Conservation (phyloP, 192 early-diverging fungal species). For the Obelidium mucronatum region DNA sequence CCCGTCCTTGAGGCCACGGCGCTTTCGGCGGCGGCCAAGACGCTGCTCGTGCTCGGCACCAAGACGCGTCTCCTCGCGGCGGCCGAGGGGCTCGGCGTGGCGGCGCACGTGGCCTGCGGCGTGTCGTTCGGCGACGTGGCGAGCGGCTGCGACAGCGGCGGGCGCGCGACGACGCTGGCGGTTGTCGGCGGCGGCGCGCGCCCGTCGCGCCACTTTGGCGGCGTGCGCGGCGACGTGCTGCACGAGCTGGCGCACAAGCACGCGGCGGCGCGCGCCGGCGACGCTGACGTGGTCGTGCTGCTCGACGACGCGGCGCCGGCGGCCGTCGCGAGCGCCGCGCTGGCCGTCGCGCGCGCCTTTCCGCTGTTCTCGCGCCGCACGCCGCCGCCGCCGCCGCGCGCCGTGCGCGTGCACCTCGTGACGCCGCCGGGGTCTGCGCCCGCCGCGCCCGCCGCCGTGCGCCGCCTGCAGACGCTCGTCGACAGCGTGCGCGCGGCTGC, state of each 20-base stretch:
- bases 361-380: slow-evolving; percentile 44
- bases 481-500: slow-evolving; percentile 43
- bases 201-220: slow-evolving; percentile 42
- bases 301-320: slow-evolving; percentile 13
- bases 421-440: slow-evolving; percentile 4
- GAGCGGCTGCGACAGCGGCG: background rate
- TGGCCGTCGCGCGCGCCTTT: slow-evolving; percentile 44
- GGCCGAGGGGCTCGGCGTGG: background rate
- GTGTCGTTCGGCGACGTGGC: background rate
- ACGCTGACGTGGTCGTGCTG: slow-evolving; percentile 23
- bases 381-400: background rate
- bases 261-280: slow-evolving; percentile 19
- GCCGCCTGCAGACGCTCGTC: slow-evolving; percentile 24
- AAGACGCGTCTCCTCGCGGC: background rate
- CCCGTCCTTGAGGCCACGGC: background rate
- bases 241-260: slow-evolving; percentile 37
- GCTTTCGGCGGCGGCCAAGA: background rate
- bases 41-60: background rate
- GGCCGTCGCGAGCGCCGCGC: slow-evolving; percentile 6
- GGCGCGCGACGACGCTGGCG: background rate
- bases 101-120: background rate
- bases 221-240: slow-evolving; percentile 50
- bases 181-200: background rate
- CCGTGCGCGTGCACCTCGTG: slow-evolving; percentile 38
- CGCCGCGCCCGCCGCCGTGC: background rate